Conservation (phyloP, 805 yeast genomes). For the Candida ovalis region DNA sequence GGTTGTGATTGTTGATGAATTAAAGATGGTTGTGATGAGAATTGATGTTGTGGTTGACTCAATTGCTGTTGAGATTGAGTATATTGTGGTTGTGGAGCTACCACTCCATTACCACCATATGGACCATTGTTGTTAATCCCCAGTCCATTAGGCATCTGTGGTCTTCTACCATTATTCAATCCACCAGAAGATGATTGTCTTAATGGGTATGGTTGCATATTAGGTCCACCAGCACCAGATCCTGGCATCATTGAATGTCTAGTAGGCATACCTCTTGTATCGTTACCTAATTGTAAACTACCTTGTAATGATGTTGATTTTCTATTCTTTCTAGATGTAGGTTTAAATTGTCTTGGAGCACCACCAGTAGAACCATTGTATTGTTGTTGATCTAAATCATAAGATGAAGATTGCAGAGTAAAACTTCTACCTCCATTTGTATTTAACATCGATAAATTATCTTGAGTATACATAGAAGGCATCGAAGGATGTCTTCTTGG, state of each 20-base stretch:
- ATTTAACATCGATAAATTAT: constrained; percentile 16
- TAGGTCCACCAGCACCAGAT: constrained; percentile 5
- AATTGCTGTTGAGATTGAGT: not conserved
- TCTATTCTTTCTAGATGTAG: constrained; percentile 44
- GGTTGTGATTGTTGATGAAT: not conserved
- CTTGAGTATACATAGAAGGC: constrained; percentile 22
- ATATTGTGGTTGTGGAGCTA: not conserved
- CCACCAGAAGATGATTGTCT: constrained; percentile 21
- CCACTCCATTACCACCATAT: constrained; percentile 1
- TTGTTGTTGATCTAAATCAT: constrained; percentile 11
- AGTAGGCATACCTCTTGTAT: constrained; percentile 27
- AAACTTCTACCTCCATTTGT: not conserved
- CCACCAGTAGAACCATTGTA: constrained; percentile 12
- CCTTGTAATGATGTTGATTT: constrained; percentile 33
- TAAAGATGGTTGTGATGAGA: not conserved
- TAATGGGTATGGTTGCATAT: constrained; percentile 6
- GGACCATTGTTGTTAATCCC: constrained; percentile 18
- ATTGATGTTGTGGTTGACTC: not conserved
- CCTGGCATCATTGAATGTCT: constrained; percentile 31
- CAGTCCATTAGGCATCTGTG: constrained; percentile 20
- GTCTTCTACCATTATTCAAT: constrained; percentile 12
- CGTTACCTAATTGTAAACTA: constrained; percentile 22
- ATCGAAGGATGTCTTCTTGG: constrained; percentile 27
- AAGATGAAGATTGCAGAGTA: not conserved
- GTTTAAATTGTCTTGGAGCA: constrained; percentile 30